A percentile compares a stretch with the other conserved stretches of the same genome.
phyloP scores from a whole-genome alignment of 2,329 filamentous ascomycete genomes.

The Penicillium glabrum region DNA sequence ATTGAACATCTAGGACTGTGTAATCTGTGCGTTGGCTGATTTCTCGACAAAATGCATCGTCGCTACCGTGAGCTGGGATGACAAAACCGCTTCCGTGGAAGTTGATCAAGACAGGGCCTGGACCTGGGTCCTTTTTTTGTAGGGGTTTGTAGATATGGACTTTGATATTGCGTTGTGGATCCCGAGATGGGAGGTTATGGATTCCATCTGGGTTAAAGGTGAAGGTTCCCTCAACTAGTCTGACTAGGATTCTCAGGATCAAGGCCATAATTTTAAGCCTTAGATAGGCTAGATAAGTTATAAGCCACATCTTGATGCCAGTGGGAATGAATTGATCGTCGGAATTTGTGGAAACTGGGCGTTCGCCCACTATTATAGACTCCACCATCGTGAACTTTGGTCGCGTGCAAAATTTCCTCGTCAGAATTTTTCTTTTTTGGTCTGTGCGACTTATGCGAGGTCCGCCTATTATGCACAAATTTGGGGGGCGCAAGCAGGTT shows the following conservation, averaged over 20 bases:
- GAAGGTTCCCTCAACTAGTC: neutral
- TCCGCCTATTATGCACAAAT: neutral
- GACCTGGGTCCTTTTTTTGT: neutral
- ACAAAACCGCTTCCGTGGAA: slow-evolving; percentile 20
- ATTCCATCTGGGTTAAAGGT: neutral
- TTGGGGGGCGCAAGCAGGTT: neutral
- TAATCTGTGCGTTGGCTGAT: slow-evolving; percentile 7
- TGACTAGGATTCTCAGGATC: neutral
- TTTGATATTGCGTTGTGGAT: slow-evolving; percentile 10
- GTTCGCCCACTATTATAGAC: neutral
- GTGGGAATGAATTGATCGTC: neutral
- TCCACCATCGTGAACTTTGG: neutral
- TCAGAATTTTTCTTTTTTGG: neutral
- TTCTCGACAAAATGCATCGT: slow-evolving; percentile 10
- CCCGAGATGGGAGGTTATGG: slow-evolving; percentile 11
- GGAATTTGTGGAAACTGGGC: neutral
- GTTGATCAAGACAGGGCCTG: slow-evolving; percentile 16
- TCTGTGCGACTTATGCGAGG: neutral
- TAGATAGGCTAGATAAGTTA: neutral
- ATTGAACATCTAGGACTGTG: slow-evolving; percentile 29
- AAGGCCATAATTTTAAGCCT: neutral
- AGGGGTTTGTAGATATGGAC: slow-evolving; percentile 12
- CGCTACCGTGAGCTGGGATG: slow-evolving; percentile 14
- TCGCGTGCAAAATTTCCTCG: neutral
- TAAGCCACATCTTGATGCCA: neutral